A percentile compares a stretch with the other conserved stretches of the same genome.
Conservation (phyloP, 768 basidiomycete genomes). For the Guyanaporus albipodus region DNA sequence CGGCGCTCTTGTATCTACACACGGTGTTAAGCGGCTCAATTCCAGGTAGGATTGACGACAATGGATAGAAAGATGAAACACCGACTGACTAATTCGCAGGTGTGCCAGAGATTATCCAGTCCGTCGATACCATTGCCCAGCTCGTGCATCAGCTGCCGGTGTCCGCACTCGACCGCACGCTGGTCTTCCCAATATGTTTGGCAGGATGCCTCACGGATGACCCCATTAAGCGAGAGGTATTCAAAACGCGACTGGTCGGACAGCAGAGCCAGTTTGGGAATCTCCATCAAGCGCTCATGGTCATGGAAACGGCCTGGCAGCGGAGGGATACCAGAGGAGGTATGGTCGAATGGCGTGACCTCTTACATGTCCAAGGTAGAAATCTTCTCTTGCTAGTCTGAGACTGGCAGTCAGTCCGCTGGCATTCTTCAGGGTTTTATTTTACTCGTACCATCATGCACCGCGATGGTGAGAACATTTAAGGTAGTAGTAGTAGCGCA, state of each 20-base stretch:
- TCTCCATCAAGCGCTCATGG: constrained; percentile 49
- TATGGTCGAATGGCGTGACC: constrained; percentile 59
- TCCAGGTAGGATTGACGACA: constrained; percentile 50
- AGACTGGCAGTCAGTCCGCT: constrained; percentile 8
- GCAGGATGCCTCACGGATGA: constrained; percentile 73
- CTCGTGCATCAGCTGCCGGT: constrained; percentile 51
- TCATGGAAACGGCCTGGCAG: constrained; percentile 72
- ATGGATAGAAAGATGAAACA: neutral
- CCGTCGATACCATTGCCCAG: constrained; percentile 52
- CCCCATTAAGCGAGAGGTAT: constrained; percentile 50
- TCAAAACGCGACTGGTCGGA: constrained; percentile 52
- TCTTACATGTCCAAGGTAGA: constrained; percentile 34
- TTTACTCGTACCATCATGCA: constrained; percentile 17
- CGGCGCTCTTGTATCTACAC: constrained; percentile 64
- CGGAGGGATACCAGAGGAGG: constrained; percentile 53
- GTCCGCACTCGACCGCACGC: constrained; percentile 59
- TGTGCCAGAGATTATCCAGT: constrained; percentile 64
- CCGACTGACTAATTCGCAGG: constrained; percentile 38
- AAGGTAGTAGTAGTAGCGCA: constrained; percentile 16
- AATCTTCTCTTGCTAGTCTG: constrained; percentile 28
- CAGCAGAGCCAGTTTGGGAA: constrained; percentile 61
- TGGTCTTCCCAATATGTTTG: constrained; percentile 72
- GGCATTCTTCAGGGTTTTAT: constrained; percentile 10
- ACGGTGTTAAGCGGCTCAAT: constrained; percentile 64
- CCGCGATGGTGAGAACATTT: constrained; percentile 1